Conservation (phyloP, 371 early-diverging fungal genomes). For the Gilbertella persicaria region DNA sequence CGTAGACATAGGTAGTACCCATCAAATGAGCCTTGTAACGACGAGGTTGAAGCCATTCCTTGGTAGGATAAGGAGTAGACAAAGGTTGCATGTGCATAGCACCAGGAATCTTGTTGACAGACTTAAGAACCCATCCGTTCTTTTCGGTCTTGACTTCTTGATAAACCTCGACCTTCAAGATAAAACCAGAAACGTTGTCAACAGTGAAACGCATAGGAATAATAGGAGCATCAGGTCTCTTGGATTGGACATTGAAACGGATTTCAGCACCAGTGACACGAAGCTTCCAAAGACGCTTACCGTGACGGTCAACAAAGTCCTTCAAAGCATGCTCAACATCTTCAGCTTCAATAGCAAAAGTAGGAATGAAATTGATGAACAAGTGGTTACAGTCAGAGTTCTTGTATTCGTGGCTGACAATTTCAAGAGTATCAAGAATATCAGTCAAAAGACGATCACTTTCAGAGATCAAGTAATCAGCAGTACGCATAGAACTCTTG, state of each 20-base stretch:
- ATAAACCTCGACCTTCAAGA: slow-evolving; percentile 90
- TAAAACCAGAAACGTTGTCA: slow-evolving; percentile 89
- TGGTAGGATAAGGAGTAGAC: slow-evolving; percentile 85
- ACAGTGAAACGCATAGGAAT: slow-evolving; percentile 91
- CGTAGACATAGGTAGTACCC: slow-evolving; percentile 98
- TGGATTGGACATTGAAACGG: slow-evolving; percentile 85
- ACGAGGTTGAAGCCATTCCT: slow-evolving; percentile 95
- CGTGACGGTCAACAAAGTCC: slow-evolving; percentile 92
- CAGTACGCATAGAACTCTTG: slow-evolving; percentile 78
- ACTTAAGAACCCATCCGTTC: slow-evolving; percentile 76
- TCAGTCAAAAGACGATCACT: slow-evolving; percentile 90
- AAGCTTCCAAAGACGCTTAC: slow-evolving; percentile 92
- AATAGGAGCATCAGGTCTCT: slow-evolving; percentile 63
- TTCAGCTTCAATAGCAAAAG: slow-evolving; percentile 85
- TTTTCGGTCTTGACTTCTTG: slow-evolving; percentile 80
- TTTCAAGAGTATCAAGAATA: slow-evolving; percentile 92
- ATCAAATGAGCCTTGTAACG: slow-evolving; percentile 97
- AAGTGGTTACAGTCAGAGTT: slow-evolving; percentile 98
- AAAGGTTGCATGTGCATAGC: slow-evolving; percentile 85
- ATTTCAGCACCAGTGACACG: slow-evolving; percentile 95
- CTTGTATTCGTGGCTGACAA: slow-evolving; percentile 84
- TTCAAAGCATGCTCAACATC: slow-evolving; percentile 85
- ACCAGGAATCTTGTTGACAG: slow-evolving; percentile 72
- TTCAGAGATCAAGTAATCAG: slow-evolving; percentile 93
- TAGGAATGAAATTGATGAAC: slow-evolving; percentile 97